phyloP scores from a whole-genome alignment of 177 flowering plant species.

The Tripterygium wilfordii region DNA sequence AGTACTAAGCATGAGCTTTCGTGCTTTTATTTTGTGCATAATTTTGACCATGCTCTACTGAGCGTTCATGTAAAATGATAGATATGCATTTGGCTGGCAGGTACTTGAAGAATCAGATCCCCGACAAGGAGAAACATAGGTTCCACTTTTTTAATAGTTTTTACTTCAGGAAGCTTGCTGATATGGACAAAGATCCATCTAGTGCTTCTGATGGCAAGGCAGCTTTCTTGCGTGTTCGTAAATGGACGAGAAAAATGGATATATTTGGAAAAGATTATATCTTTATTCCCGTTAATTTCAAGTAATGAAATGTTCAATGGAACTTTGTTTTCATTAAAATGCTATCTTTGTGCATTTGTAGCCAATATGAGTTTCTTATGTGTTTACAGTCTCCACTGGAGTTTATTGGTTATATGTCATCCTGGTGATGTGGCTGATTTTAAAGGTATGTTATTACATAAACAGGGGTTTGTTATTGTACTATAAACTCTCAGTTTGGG shows the following conservation, averaged over 20 bases:
- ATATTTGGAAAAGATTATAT: conserved; percentile 87
- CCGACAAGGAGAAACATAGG: conserved; percentile 35
- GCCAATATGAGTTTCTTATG: too few species aligned
- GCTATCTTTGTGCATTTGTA: too few species aligned
- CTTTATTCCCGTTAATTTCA: conserved; percentile 91
- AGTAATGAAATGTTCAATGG: conserved; percentile 58
- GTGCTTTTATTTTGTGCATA: too few species aligned
- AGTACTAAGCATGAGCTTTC: too few species aligned
- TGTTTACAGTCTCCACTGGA: conserved; percentile 95
- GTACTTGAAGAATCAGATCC: conserved; percentile 67
- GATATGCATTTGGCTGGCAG: conserved; percentile 44
- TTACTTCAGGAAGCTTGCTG: conserved; percentile 91
- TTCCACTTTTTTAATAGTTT: conserved; percentile 93
- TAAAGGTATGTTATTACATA: conserved; percentile 45
- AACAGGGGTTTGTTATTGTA: too few species aligned
- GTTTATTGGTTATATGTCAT: conserved; percentile 85
- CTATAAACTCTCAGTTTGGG: too few species aligned
- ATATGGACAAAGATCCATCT: conserved; percentile 78
- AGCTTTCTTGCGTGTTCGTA: conserved; percentile 87
- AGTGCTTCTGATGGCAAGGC: conserved; percentile 77
- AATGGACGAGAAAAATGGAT: conserved; percentile 95
- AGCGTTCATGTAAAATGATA: too few species aligned
- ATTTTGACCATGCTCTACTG: too few species aligned
- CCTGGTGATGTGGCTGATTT: conserved; percentile 72
- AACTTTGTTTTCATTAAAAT: too few species aligned